Percentiles rank a stretch among this genome's conserved stretches.
phyloP scores from a whole-genome alignment of 148 eudicot species.

The Persicaria tinctoria region DNA sequence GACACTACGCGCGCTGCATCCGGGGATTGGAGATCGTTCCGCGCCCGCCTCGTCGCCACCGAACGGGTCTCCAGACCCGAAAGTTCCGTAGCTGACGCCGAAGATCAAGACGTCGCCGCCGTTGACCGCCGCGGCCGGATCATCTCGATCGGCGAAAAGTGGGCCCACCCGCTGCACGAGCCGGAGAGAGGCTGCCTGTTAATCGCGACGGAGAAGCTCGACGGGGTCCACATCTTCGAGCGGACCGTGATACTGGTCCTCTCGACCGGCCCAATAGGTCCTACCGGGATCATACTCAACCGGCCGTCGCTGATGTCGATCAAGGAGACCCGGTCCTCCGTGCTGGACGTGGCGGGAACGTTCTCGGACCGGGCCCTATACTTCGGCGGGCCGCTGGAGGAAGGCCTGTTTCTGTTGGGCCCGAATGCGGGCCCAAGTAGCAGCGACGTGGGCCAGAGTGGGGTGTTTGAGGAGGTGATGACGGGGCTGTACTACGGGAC shows the following conservation, averaged over 20 bases:
- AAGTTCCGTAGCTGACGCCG: slow-evolving; percentile 14
- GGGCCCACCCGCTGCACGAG: slow-evolving; percentile 74
- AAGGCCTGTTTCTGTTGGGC: slow-evolving; percentile 56
- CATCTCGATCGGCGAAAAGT: slow-evolving; percentile 33
- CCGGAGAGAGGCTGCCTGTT: slow-evolving; percentile 88
- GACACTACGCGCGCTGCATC: slow-evolving; percentile 16
- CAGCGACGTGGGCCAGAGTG: slow-evolving; percentile 31
- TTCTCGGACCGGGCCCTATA: slow-evolving; percentile 58
- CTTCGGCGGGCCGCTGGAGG: slow-evolving; percentile 82
- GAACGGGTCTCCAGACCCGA: slow-evolving; percentile 27
- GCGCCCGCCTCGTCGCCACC: slow-evolving; percentile 68
- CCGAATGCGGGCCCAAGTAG: slow-evolving; percentile 18
- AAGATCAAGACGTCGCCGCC: slow-evolving; percentile 15
- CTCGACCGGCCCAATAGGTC: slow-evolving; percentile 67
- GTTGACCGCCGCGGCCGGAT: slow-evolving; percentile 18
- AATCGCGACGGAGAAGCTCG: slow-evolving; percentile 79
- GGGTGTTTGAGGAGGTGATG: slow-evolving; percentile 82
- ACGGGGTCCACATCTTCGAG: slow-evolving; percentile 93
- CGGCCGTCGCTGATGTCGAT: slow-evolving; percentile 91
- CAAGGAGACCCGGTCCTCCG: slow-evolving; percentile 65
- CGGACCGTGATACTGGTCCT: slow-evolving; percentile 72
- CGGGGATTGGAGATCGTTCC: slow-evolving; percentile 77
- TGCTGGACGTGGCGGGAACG: slow-evolving; percentile 41
- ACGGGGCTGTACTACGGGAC: slow-evolving; percentile 72
- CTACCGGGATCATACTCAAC: slow-evolving; percentile 75